Conservation (phyloP, 805 yeast species). For the Starmerella gropengiesseri region DNA sequence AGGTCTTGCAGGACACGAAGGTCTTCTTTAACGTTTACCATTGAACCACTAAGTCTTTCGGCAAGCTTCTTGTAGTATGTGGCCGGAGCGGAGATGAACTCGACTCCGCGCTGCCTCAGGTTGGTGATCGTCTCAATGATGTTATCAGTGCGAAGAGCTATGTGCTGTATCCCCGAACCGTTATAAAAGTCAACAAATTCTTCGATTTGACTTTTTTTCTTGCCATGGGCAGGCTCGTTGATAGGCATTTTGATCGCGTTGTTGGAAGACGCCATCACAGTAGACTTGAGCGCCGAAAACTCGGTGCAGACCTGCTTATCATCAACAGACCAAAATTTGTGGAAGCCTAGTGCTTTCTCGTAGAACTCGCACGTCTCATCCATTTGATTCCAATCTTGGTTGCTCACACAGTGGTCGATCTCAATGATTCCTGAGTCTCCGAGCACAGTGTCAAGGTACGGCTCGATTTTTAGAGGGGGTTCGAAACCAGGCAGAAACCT, state of each 20-base stretch:
- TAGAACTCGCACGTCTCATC: conserved; percentile 47
- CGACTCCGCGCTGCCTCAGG: conserved; percentile 53
- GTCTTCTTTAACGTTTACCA: conserved; percentile 41
- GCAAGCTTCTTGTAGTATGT: conserved; percentile 46
- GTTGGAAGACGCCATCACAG: conserved; percentile 62
- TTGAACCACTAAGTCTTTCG: conserved; percentile 37
- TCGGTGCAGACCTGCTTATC: conserved; percentile 63
- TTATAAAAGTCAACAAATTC: conserved; percentile 64
- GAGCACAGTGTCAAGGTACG: conserved; percentile 22
- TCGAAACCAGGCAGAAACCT: conserved; percentile 46
- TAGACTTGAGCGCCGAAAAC: conserved; percentile 56
- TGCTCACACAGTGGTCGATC: conserved; percentile 76
- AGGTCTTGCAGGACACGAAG: conserved; percentile 40
- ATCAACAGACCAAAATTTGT: conserved; percentile 75
- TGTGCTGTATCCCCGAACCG: conserved; percentile 80
- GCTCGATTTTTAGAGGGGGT: conserved; percentile 16
- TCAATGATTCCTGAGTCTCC: conserved; percentile 34
- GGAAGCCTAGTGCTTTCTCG: conserved; percentile 57
- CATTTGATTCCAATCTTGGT: conserved; percentile 62
- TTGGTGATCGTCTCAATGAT: conserved; percentile 46
- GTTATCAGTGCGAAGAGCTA: conserved; percentile 56
- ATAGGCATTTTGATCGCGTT: conserved; percentile 67
- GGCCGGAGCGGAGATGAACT: conserved; percentile 52
- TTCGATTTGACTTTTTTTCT: conserved; percentile 63
- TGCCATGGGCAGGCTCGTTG: conserved; percentile 70